Evolutionary conservation across 2,329 filamentous ascomycete species (phyloP).

Genomic region (Trichoderma asperellum): DNA sequence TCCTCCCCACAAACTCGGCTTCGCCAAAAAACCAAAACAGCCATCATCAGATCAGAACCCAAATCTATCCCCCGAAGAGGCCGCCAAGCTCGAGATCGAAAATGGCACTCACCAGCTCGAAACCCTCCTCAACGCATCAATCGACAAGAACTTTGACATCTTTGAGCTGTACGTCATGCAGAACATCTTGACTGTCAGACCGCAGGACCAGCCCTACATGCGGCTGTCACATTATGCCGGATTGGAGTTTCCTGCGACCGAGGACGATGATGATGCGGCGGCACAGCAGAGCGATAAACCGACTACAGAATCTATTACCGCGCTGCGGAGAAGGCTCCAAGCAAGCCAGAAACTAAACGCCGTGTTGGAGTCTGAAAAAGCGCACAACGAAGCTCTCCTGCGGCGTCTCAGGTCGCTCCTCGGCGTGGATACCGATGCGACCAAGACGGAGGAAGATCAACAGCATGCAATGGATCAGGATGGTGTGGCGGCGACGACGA

Average conservation of each 20-base stretch:
- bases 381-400: constrained; percentile 73
- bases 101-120: constrained; percentile 85
- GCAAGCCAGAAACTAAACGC: constrained; percentile 78
- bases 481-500: constrained; percentile 26
- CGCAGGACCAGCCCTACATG: constrained; percentile 77
- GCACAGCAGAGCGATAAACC: constrained; percentile 43
- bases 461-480: neutral
- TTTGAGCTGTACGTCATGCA: constrained; percentile 89
- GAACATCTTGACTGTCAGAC: constrained; percentile 74
- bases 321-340: constrained; percentile 73
- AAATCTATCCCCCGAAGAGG: constrained; percentile 47
- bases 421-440: constrained; percentile 38
- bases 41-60: constrained; percentile 28
- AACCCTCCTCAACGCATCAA: constrained; percentile 77
- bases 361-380: constrained; percentile 69
- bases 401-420: constrained; percentile 59
- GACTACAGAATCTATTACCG: constrained; percentile 69
- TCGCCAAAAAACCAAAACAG: constrained; percentile 52
- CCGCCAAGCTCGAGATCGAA: constrained; percentile 71
- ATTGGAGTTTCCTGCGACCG: constrained; percentile 49
- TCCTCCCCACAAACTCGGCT: constrained; percentile 79
- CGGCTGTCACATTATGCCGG: constrained; percentile 83
- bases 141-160: constrained; percentile 84
- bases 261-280: neutral
- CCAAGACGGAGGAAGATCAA: constrained; percentile 9